A percentile compares a stretch with the other conserved stretches of the same genome.
Evolutionary conservation across 495 filamentous ascomycete genomes (phyloP).

Genomic region (Hypomontagnella monticulosa): DNA sequence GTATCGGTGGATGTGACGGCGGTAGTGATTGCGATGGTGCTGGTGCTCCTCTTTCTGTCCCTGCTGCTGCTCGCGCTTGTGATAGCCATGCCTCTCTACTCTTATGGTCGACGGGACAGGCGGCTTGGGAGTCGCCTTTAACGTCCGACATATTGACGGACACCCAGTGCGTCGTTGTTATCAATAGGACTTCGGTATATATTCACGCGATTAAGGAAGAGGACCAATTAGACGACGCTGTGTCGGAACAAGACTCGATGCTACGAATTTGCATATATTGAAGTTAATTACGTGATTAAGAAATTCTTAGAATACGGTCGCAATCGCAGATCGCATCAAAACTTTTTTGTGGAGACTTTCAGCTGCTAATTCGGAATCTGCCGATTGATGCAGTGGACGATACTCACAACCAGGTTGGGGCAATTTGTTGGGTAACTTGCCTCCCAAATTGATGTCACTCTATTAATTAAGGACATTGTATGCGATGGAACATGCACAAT

Average conservation of each 20-base stretch:
- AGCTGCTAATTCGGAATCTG: constrained; percentile 13
- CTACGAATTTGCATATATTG: background rate
- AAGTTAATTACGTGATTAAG: constrained; percentile 3
- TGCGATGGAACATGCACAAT: too few relatives aligned
- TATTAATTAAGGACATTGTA: too few relatives aligned
- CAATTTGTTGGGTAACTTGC: constrained; percentile 1
- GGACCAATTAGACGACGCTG: background rate
- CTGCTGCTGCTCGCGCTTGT: constrained; percentile 48
- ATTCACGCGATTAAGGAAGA: background rate
- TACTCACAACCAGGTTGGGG: constrained; percentile 1
- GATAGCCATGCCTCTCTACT: constrained; percentile 84
- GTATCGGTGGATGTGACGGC: constrained; percentile 42
- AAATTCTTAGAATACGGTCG: constrained; percentile 16
- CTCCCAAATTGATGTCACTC: too few relatives aligned
- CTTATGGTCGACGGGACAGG: constrained; percentile 89
- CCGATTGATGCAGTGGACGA: constrained; percentile 17
- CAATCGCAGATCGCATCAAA: constrained; percentile 9
- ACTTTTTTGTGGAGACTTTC: constrained; percentile 30
- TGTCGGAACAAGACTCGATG: too few relatives aligned
- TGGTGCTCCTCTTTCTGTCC: constrained; percentile 8
- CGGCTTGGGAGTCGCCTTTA: constrained; percentile 31
- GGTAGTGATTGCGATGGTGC: constrained; percentile 34
- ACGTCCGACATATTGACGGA: constrained; percentile 23
- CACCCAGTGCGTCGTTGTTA: background rate
- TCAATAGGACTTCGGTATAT: background rate